Conservation (phyloP, 2,329 filamentous ascomycete genomes). For the Arthroderma sp. region DNA sequence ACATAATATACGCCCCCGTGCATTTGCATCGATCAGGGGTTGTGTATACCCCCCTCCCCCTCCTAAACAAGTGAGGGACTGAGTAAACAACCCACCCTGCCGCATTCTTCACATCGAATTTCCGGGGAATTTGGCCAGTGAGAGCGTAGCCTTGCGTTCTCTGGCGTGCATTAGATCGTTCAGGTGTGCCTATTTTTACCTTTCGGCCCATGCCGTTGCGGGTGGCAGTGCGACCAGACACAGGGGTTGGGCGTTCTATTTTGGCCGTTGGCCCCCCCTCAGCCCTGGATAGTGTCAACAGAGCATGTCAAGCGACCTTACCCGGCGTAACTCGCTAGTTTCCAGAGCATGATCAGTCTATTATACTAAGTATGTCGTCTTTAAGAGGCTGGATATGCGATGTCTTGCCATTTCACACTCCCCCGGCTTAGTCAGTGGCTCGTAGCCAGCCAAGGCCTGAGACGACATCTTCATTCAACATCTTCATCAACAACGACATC, state of each 20-base stretch:
- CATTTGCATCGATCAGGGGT: not conserved
- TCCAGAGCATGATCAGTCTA: not conserved
- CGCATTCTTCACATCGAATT: not conserved
- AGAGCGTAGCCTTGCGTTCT: not conserved
- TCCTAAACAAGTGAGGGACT: not conserved
- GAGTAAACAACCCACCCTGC: not conserved
- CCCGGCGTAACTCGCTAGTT: not conserved
- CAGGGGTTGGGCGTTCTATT: not conserved
- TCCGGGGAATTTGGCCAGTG: not conserved
- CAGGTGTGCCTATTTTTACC: conserved; percentile 2
- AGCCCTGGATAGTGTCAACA: not conserved
- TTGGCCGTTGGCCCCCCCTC: not conserved
- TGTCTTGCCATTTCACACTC: not conserved
- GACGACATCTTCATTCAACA: not conserved
- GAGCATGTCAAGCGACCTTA: not conserved
- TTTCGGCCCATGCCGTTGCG: conserved; percentile 3
- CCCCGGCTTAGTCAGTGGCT: not conserved
- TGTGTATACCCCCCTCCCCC: not conserved
- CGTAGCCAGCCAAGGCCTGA: not conserved
- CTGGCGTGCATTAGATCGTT: not conserved
- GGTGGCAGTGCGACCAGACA: conserved; percentile 3
- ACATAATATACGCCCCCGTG: not conserved
- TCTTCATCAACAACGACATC: not conserved
- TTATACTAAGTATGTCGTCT: not conserved
- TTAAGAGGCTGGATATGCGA: not conserved